A percentile compares a stretch with the other conserved stretches of the same genome.
Conservation (phyloP, 805 yeast species). For the Sugiyamaella lignohabitans region DNA sequence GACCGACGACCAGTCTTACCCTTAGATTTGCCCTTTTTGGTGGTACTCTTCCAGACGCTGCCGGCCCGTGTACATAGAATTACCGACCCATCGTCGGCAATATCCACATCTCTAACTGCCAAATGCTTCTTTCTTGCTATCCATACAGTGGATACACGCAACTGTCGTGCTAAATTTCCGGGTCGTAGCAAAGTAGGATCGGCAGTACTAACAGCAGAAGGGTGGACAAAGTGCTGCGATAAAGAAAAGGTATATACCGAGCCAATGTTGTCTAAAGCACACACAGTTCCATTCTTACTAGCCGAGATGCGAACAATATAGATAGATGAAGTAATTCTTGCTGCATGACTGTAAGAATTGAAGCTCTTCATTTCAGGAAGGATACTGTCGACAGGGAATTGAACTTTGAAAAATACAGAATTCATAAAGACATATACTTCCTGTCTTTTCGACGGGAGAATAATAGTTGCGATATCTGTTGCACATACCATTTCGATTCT, state of each 20-base stretch:
- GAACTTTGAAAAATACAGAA: conserved; percentile 49
- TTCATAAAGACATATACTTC: conserved; percentile 59
- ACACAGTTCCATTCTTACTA: conserved; percentile 19
- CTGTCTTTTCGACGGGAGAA: conserved; percentile 44
- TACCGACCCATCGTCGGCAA: conserved; percentile 61
- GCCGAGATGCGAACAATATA: conserved; percentile 21
- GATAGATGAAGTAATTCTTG: conserved; percentile 5
- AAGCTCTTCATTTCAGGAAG: conserved; percentile 23
- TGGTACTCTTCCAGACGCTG: conserved; percentile 41
- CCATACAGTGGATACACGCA: conserved; percentile 24
- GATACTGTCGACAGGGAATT: conserved; percentile 25
- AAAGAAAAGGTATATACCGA: conserved; percentile 22
- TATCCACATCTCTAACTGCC: conserved; percentile 60
- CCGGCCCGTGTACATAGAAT: conserved; percentile 66
- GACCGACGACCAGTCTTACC: conserved; percentile 28
- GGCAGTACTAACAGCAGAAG: conserved; percentile 8
- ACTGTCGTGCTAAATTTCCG: conserved; percentile 13
- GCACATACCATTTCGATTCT: conserved; percentile 51
- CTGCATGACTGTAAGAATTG: conserved; percentile 17
- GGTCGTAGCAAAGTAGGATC: conserved; percentile 11
- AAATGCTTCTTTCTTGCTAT: conserved; percentile 39
- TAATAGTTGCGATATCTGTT: conserved; percentile 63
- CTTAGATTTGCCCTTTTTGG: conserved; percentile 17
- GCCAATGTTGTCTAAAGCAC: conserved; percentile 22
- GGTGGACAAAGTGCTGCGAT: conserved; percentile 15